Conservation (phyloP, 2,329 filamentous ascomycete species). For the Pestalotiopsis sp. region DNA sequence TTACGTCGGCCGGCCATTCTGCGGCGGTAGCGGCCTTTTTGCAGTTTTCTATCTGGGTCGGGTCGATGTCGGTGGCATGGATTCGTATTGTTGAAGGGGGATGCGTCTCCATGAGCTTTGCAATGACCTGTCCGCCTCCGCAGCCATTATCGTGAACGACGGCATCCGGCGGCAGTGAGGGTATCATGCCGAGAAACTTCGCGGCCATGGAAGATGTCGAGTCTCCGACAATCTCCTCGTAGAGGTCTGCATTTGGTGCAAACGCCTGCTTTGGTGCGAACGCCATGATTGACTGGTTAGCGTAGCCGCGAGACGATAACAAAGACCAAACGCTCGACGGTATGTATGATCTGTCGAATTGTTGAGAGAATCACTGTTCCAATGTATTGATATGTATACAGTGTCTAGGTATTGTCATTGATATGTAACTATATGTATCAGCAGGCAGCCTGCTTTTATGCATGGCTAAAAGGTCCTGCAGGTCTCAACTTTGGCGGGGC, state of each 20-base stretch:
- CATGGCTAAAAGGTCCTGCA: too few species aligned
- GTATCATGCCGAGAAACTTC: neutral
- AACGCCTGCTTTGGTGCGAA: neutral
- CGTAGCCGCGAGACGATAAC: too few species aligned
- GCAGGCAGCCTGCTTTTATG: too few species aligned
- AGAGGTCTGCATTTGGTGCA: neutral
- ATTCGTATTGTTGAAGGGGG: neutral
- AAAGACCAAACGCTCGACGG: too few species aligned
- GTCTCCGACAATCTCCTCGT: neutral
- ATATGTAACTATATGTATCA: too few species aligned
- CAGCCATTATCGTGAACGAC: neutral
- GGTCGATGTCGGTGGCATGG: neutral
- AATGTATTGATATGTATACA: too few species aligned
- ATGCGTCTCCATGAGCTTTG: neutral
- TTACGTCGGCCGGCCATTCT: neutral
- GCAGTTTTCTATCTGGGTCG: neutral
- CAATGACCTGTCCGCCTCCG: neutral
- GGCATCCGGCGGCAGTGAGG: neutral
- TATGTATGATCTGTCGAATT: too few species aligned
- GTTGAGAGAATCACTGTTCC: too few species aligned
- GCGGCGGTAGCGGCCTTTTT: neutral
- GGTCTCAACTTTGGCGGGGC: too few species aligned
- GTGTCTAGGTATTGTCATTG: too few species aligned
- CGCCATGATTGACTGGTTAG: too few species aligned
- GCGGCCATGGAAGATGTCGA: neutral